These are phyloP conservation scores for Apiospora arundinis DNA, from an alignment of 2,329 filamentous ascomycete species.

Conservation along the genomic window DNA sequence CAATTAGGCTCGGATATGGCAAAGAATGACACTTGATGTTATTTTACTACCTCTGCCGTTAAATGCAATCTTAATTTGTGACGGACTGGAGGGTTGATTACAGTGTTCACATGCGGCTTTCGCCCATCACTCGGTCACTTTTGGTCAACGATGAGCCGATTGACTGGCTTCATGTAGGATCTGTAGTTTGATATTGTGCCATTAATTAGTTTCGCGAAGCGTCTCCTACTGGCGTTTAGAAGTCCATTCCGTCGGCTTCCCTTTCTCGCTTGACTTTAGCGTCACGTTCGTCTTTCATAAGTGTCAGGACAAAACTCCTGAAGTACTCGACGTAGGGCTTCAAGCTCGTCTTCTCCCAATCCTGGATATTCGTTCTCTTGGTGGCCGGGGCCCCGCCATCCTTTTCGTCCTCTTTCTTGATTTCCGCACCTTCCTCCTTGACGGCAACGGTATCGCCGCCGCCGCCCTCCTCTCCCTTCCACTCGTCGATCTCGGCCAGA, in stretches of 20 bases:
- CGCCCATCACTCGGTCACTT: not conserved
- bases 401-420: conserved; percentile 43
- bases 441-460: conserved; percentile 43
- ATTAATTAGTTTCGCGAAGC: not conserved
- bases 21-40: not conserved
- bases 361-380: conserved; percentile 62
- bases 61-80: not conserved
- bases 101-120: not conserved
- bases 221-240: conserved; percentile 41
- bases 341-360: conserved; percentile 97
- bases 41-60: too few species aligned
- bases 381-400: conserved; percentile 31
- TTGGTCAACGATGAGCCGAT: not conserved
- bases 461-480: conserved; percentile 59
- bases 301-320: conserved; percentile 74
- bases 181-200: not conserved
- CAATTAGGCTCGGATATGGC: conserved; percentile 1
- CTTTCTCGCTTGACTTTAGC: conserved; percentile 61
- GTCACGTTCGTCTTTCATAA: conserved; percentile 79
- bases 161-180: not conserved
- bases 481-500: conserved; percentile 84
- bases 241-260: conserved; percentile 58
- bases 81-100: not conserved
- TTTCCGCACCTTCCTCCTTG: conserved; percentile 37
- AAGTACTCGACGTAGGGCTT: conserved; percentile 94